phyloP scores from a whole-genome alignment of 2,329 filamentous ascomycete genomes.

The Fusarium aywerte region DNA sequence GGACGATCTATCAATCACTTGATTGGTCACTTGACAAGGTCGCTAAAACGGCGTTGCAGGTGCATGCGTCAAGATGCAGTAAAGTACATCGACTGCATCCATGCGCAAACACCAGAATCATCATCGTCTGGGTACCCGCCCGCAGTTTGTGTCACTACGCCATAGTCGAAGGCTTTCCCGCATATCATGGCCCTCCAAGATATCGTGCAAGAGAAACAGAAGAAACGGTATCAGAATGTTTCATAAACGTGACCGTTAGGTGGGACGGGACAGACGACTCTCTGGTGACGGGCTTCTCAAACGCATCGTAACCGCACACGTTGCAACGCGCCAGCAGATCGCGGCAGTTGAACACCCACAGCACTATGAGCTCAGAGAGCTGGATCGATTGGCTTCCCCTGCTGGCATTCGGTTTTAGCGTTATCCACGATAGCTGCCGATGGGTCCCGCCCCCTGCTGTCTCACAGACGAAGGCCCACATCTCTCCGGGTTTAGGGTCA shows the following conservation, averaged over 20 bases:
- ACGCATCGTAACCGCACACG: slow-evolving; percentile 41
- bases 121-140: slow-evolving; percentile 25
- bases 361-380: slow-evolving; percentile 38
- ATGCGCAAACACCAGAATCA: slow-evolving; percentile 38
- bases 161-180: slow-evolving; percentile 28
- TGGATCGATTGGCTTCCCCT: slow-evolving; percentile 36
- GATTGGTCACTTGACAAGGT: slow-evolving; percentile 37
- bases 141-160: slow-evolving; percentile 29
- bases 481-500: slow-evolving; percentile 44
- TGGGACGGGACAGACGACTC: slow-evolving; percentile 21
- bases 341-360: slow-evolving; percentile 46
- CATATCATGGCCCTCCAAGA: not conserved
- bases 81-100: slow-evolving; percentile 28
- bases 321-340: slow-evolving; percentile 42
- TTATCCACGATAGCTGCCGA: slow-evolving; percentile 43
- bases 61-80: slow-evolving; percentile 42
- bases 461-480: slow-evolving; percentile 37
- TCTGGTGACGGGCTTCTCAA: slow-evolving; percentile 34
- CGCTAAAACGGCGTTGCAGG: slow-evolving; percentile 47
- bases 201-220: not conserved
- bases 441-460: slow-evolving; percentile 45
- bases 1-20: slow-evolving; percentile 10
- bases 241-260: slow-evolving; percentile 20
- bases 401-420: slow-evolving; percentile 41
- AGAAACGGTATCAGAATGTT: slow-evolving; percentile 23